phyloP scores from a whole-genome alignment of 176 grass and related monocot genomes.

The Zoysia japonica region DNA sequence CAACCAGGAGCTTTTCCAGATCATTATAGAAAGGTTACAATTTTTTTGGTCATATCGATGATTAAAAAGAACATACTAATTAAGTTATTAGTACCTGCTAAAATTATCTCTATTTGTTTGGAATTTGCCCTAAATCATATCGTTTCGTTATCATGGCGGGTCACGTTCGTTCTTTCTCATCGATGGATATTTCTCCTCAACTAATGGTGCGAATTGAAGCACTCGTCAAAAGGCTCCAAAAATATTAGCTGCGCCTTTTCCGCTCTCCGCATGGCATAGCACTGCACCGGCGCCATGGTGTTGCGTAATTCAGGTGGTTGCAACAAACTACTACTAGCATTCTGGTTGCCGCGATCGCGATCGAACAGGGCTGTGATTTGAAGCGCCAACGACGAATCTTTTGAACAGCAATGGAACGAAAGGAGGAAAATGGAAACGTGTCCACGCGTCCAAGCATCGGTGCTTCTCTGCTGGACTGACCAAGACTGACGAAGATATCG shows the following conservation, averaged over 20 bases:
- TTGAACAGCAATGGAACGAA: not conserved
- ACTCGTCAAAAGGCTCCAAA: no score
- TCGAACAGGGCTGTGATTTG: constrained; percentile 48
- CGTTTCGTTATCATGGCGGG: no score
- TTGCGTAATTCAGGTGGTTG: constrained; percentile 34
- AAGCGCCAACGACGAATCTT: constrained; percentile 42
- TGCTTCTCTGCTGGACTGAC: constrained; percentile 23
- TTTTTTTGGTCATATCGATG: not conserved
- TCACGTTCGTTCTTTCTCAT: no score
- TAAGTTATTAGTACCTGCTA: no score
- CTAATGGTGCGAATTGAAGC: no score
- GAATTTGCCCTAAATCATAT: no score
- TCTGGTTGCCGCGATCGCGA: constrained; percentile 18
- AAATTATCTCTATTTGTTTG: no score
- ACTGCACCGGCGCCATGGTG: constrained; percentile 25
- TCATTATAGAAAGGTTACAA: constrained; percentile 15
- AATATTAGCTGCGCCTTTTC: no score
- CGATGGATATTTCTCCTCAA: no score
- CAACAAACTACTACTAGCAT: not conserved
- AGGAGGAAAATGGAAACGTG: not conserved
- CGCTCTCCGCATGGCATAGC: no score
- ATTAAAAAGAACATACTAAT: no score
- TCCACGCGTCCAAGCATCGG: not conserved
- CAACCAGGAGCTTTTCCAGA: constrained; percentile 43
- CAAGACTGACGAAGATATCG: not conserved